Base-by-base conservation (phyloP, 192 early-diverging fungal species). In the Radiomyces spectabilis region DNA sequence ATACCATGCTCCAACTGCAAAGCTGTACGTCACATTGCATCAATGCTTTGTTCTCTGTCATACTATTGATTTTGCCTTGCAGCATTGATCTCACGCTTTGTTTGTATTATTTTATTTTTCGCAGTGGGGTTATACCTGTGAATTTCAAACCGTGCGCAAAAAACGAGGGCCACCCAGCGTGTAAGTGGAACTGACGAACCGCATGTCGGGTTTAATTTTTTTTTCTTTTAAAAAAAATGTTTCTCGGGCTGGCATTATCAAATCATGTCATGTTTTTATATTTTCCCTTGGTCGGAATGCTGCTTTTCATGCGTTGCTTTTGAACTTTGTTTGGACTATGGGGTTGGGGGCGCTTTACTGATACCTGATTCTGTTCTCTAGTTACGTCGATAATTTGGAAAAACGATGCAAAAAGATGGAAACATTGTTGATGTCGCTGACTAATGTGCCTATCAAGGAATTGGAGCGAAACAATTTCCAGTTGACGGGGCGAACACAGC, bases 1-100 rank as follows among this genome's bases (percentile, higher is more conserved):
- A 53, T 26, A 13, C 68, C 68, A 9, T 70, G 68, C 38, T 54
- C 61, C 18, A 70, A 70, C 45, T 70, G 68, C 35, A 37, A 37
- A 37, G 9, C 35, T n/a, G 35, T 37, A n/a, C n/a, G 35, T 37
- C 35, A 37, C n/a, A 37, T 37, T 37, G 35, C 35, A 37, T 37
- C 35, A 37, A n/a, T 37, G 35, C 35, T 39, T 39, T 39, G 13
- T 39, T 39, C 13, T 0, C 13, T 16, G 16, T 39, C 13, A 16
- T 15, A 16, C 38, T 39, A 15, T 39, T 39, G 13, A 15, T 39
- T 39, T 39, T 39, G 24, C 46, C 16, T 48, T n/a, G n/a, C n/a
- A n/a, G n/a, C n/a, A n/a, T n/a, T n/a, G n/a, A n/a, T n/a, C n/a
- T n/a, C n/a, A n/a, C n/a, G n/a, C 29, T 40, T 26, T n/a, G 18